These are phyloP conservation scores for Aspergillus mulundensis DNA, from an alignment of 495 filamentous ascomycete species.

Conservation along the genomic window DNA sequence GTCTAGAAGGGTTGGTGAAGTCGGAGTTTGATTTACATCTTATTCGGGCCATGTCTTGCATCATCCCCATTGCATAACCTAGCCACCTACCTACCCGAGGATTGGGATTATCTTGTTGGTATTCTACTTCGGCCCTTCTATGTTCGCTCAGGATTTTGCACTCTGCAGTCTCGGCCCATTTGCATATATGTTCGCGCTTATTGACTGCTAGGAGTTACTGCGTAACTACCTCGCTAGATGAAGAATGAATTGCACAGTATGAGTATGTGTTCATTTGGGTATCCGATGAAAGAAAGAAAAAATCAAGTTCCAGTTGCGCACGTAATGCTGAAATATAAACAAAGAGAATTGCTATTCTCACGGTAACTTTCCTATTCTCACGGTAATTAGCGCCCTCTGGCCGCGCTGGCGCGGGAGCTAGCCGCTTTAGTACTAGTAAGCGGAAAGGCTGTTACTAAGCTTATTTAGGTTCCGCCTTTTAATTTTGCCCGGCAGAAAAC, in stretches of 20 bases:
- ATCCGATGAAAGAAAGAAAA: constrained; percentile 5
- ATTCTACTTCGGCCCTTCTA: not conserved
- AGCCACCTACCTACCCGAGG: not conserved
- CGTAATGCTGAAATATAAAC: constrained; percentile 2
- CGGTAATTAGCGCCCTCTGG: too few species aligned
- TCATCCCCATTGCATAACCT: not conserved
- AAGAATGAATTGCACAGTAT: constrained; percentile 2
- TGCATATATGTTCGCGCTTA: not conserved
- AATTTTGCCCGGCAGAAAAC: too few species aligned
- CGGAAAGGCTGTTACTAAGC: too few species aligned
- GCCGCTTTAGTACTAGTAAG: too few species aligned
- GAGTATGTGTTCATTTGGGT: constrained; percentile 15
- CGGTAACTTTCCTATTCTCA: too few species aligned
- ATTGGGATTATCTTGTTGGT: not conserved
- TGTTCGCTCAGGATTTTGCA: not conserved
- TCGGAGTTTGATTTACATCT: constrained; percentile 9
- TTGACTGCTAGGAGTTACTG: not conserved
- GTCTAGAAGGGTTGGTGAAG: constrained; percentile 14
- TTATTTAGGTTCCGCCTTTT: too few species aligned
- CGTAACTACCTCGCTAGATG: constrained; percentile 3
- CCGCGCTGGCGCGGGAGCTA: too few species aligned
- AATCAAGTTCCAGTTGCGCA: not conserved
- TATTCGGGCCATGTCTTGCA: not conserved
- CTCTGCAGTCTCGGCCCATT: not conserved
- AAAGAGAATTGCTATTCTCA: too few species aligned